Percentiles rank a stretch among this genome's conserved stretches.
Evolutionary conservation across 2,329 filamentous ascomycete genomes (phyloP).

Genomic region (Clarireedia monteithiana): DNA sequence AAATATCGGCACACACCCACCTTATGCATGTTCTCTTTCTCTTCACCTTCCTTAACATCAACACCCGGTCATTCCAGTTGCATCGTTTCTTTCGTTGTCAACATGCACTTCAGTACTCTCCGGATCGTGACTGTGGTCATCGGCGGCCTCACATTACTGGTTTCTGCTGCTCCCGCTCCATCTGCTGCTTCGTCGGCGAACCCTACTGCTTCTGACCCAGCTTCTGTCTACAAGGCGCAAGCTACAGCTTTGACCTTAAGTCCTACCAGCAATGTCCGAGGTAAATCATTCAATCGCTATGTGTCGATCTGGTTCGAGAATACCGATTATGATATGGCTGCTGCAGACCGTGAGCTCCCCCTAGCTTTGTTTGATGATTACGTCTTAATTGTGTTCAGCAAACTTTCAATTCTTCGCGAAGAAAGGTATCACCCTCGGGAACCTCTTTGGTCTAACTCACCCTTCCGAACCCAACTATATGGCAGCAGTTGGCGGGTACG

Average conservation of each 20-base stretch:
- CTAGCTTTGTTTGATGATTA: conserved; percentile 18
- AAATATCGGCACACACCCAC: no score
- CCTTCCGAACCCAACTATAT: conserved; percentile 73
- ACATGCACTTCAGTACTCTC: background rate
- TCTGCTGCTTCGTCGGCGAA: conserved; percentile 14
- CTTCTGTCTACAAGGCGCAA: conserved; percentile 45
- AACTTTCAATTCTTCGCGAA: conserved; percentile 50
- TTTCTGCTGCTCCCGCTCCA: conserved; percentile 22
- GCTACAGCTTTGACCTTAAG: conserved; percentile 54
- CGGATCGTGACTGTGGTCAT: background rate
- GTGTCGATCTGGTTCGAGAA: conserved; percentile 74
- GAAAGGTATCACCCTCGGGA: conserved; percentile 54
- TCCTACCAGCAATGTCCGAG: conserved; percentile 56
- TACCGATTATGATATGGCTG: conserved; percentile 58
- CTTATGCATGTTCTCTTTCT: no score
- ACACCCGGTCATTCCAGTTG: background rate
- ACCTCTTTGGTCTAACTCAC: conserved; percentile 58
- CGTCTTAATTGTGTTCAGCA: conserved; percentile 31
- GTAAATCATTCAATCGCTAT: conserved; percentile 65
- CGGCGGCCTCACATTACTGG: background rate
- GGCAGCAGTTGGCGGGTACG: conserved; percentile 50
- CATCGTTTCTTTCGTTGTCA: background rate
- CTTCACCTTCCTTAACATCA: no score
- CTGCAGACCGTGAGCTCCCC: conserved; percentile 47
- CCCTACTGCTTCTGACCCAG: conserved; percentile 42